A percentile compares a stretch with the other conserved stretches of the same genome.
phyloP scores from a whole-genome alignment of 1,139 yeast genomes.

The Sporopachydermia cereana region DNA sequence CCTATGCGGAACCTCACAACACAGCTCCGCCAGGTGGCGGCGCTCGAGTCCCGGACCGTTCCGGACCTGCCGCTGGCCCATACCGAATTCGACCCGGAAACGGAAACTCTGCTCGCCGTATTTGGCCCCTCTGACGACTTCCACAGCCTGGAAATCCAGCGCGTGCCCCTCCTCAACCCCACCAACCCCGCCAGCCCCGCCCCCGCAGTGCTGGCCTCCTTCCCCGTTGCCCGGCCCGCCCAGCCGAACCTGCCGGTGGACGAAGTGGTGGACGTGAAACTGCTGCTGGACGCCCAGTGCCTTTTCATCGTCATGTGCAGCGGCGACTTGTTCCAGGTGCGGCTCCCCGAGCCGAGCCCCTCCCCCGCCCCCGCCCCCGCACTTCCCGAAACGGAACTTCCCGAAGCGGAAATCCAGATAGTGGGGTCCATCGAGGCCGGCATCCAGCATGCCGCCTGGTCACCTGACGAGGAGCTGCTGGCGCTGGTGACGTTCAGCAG shows the following conservation, averaged over 20 bases:
- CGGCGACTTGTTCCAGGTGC: constrained; percentile 21
- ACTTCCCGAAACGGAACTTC: constrained; percentile 40
- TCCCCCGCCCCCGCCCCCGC: constrained; percentile 36
- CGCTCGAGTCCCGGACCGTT: constrained; percentile 17
- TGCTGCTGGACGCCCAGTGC: constrained; percentile 19
- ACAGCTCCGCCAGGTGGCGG: constrained; percentile 12
- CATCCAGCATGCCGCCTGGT: constrained; percentile 69
- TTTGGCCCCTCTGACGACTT: constrained; percentile 46
- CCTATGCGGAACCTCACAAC: neutral
- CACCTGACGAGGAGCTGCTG: constrained; percentile 82
- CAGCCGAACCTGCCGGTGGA: constrained; percentile 2
- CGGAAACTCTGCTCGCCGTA: constrained; percentile 62
- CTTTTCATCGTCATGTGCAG: constrained; percentile 21
- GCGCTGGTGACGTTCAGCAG: constrained; percentile 54
- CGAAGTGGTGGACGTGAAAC: constrained; percentile 22
- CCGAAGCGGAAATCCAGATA: constrained; percentile 37
- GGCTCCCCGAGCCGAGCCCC: constrained; percentile 50
- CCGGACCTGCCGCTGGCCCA: constrained; percentile 53
- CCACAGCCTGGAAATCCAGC: constrained; percentile 46
- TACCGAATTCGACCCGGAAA: constrained; percentile 63
- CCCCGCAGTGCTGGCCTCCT: neutral
- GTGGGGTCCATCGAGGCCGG: constrained; percentile 83
- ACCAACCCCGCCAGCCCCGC: neutral
- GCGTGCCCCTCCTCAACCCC: constrained; percentile 15
- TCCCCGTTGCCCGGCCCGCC: neutral